Percentiles rank a stretch among this genome's conserved stretches.
Evolutionary conservation across 371 early-diverging fungal genomes (phyloP).

Genomic region (Homolaphlyctis polyrhiza): DNA sequence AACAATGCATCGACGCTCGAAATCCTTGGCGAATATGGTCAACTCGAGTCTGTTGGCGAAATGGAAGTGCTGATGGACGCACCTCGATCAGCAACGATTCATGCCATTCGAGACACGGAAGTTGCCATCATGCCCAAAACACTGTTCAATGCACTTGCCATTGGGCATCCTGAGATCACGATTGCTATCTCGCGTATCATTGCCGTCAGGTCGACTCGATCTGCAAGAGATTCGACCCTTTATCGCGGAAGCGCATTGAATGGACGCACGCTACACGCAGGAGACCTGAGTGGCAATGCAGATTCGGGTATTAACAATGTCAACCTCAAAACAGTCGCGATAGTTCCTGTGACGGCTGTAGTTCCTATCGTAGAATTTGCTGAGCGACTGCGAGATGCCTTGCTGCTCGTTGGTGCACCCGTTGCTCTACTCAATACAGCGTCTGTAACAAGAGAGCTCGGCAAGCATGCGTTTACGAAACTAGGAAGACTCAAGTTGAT

Average conservation of each 20-base stretch:
- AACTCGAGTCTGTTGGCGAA: slow-evolving; percentile 93
- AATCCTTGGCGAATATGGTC: slow-evolving; percentile 89
- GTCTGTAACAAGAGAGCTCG: slow-evolving; percentile 73
- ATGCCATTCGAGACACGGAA: slow-evolving; percentile 96
- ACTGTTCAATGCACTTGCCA: slow-evolving; percentile 84
- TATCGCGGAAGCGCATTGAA: neutral
- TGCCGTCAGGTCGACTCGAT: slow-evolving; percentile 66
- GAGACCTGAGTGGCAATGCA: slow-evolving; percentile 2
- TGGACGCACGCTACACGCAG: neutral
- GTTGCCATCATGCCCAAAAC: slow-evolving; percentile 93
- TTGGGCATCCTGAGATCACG: slow-evolving; percentile 85
- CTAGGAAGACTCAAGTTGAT: slow-evolving; percentile 87
- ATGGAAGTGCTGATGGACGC: slow-evolving; percentile 83
- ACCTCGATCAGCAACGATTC: slow-evolving; percentile 80
- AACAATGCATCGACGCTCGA: slow-evolving; percentile 43
- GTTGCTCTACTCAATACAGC: slow-evolving; percentile 75
- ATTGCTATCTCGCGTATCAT: slow-evolving; percentile 87
- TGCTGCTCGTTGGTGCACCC: slow-evolving; percentile 69
- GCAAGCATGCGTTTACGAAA: slow-evolving; percentile 85
- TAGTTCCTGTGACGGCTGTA: slow-evolving; percentile 76
- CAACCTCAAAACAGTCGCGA: slow-evolving; percentile 89
- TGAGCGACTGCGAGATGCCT: slow-evolving; percentile 65
- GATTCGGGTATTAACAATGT: slow-evolving; percentile 67
- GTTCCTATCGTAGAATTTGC: slow-evolving; percentile 91
- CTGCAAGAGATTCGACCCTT: slow-evolving; percentile 26